Evolutionary conservation across 2,329 filamentous ascomycete species (phyloP).

Genomic region (Ploettnerulaceae sp.): DNA sequence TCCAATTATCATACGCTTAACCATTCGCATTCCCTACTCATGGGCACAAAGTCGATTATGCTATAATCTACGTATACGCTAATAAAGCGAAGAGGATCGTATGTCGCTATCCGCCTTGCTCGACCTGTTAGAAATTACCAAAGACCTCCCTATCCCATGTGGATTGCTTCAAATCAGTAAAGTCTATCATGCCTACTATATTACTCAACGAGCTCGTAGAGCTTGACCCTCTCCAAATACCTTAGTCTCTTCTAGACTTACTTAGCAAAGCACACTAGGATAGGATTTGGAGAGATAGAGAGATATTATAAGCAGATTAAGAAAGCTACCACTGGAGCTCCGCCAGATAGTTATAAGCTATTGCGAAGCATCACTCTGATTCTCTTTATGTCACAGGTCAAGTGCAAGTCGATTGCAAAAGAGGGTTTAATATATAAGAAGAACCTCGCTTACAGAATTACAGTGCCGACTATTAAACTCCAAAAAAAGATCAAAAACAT

Average conservation of each 20-base stretch:
- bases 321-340: conserved; percentile 1
- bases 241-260: conserved; percentile 1
- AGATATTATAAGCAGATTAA: not conserved
- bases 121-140: not conserved
- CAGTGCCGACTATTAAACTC: no score
- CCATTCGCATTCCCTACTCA: not conserved
- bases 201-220: not conserved
- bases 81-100: conserved; percentile 4
- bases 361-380: not conserved
- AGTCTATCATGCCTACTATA: conserved; percentile 2
- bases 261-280: not conserved
- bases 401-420: no score
- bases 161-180: conserved; percentile 1
- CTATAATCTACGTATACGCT: not conserved
- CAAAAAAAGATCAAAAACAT: no score
- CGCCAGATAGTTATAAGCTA: not conserved
- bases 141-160: not conserved
- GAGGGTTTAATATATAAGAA: no score
- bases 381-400: no score
- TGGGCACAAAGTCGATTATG: not conserved
- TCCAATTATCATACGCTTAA: not conserved
- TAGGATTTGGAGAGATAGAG: no score
- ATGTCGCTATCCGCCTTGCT: conserved; percentile 1
- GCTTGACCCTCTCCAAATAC: not conserved
- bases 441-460: no score